A percentile compares a stretch with the other conserved stretches of the same genome.
Conservation (phyloP, 2,329 filamentous ascomycete genomes). For the Chrysoporthe austroafricana region DNA sequence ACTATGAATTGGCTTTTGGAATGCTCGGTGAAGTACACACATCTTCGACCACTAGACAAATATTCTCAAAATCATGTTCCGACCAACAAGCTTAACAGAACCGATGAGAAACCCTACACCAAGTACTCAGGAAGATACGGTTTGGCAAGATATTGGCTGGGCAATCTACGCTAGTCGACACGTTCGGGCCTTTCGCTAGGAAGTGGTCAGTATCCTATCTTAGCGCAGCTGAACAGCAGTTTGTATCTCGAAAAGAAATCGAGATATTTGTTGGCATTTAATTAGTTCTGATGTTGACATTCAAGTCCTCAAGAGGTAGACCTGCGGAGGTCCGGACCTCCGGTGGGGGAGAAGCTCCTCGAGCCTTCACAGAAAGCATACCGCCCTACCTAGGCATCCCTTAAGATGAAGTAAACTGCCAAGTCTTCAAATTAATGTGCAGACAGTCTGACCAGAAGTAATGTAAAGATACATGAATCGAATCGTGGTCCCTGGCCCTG, state of each 20-base stretch:
- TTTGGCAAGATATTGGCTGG: too few species aligned
- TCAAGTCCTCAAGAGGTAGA: neutral
- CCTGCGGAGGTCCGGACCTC: neutral
- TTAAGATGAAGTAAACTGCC: neutral
- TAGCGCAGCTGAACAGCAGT: neutral
- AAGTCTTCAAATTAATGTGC: neutral
- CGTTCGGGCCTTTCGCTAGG: neutral
- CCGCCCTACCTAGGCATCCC: neutral
- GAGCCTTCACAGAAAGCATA: neutral
- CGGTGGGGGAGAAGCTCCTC: constrained; percentile 5
- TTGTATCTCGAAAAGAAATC: neutral
- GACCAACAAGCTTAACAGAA: neutral
- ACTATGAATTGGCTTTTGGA: too few species aligned
- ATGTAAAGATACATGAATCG: neutral
- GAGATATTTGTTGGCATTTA: neutral
- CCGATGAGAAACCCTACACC: neutral
- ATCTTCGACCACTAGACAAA: too few species aligned
- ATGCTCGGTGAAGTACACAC: too few species aligned
- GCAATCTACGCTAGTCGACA: neutral
- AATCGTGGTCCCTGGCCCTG: neutral
- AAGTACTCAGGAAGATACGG: neutral
- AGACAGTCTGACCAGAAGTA: neutral
- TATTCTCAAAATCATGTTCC: too few species aligned
- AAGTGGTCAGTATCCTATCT: neutral
- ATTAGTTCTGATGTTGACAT: neutral